phyloP scores from a whole-genome alignment of 257 asterid species.

The Prunella vulgaris region DNA sequence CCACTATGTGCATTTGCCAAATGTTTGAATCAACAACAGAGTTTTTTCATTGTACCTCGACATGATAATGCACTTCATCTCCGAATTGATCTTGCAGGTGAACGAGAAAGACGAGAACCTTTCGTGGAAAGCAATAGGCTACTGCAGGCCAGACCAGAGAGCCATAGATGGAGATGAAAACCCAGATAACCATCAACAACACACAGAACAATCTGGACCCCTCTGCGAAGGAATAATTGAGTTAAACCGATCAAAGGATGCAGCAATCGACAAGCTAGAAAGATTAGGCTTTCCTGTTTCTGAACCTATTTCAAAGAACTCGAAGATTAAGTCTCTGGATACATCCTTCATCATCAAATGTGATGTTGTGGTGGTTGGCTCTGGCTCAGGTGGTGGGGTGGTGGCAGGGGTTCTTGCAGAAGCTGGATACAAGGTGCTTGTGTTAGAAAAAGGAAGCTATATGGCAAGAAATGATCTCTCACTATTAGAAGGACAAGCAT shows the following conservation, averaged over 20 bases:
- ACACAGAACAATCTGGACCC: slow-evolving; percentile 16
- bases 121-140: slow-evolving; percentile 85
- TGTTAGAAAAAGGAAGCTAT: slow-evolving; percentile 75
- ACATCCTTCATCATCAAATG: slow-evolving; percentile 48
- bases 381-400: slow-evolving; percentile 94
- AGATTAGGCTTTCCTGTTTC: slow-evolving; percentile 46
- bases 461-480: slow-evolving; percentile 44
- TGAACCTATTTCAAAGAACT: background rate
- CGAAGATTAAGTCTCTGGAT: background rate
- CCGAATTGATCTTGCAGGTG: slow-evolving; percentile 23
- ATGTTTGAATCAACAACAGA: background rate
- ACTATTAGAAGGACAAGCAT: slow-evolving; percentile 60
- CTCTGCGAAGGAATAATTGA: slow-evolving; percentile 46
- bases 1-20: background rate
- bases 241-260: slow-evolving; percentile 27
- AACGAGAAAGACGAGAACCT: slow-evolving; percentile 52
- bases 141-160: slow-evolving; percentile 46
- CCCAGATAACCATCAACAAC: slow-evolving; percentile 15
- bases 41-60: background rate
- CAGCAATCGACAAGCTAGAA: slow-evolving; percentile 25
- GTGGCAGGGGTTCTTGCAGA: slow-evolving; percentile 80
- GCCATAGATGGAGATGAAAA: slow-evolving; percentile 2
- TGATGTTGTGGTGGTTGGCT: slow-evolving; percentile 79
- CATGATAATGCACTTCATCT: background rate
- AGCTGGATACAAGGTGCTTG: slow-evolving; percentile 72